Percentiles rank a stretch among this genome's conserved stretches.
Evolutionary conservation across 768 basidiomycete species (phyloP).

Genomic region (Hemileccinum impolitum): DNA sequence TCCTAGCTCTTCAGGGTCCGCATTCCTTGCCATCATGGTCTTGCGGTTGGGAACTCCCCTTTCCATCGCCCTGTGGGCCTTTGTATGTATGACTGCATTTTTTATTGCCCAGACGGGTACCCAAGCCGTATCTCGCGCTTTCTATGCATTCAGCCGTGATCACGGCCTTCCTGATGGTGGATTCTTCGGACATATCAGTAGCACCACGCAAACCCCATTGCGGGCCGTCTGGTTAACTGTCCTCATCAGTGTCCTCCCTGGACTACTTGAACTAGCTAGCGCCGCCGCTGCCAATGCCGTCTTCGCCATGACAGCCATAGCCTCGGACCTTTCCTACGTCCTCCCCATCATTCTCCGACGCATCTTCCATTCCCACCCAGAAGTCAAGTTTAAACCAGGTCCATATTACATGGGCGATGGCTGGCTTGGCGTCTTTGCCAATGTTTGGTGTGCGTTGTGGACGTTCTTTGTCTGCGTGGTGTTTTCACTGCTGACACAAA

Average conservation of each 20-base stretch:
- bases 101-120: slow-evolving; percentile 48
- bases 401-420: slow-evolving; percentile 61
- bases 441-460: slow-evolving; percentile 45
- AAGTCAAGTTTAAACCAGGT: slow-evolving; percentile 56
- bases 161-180: slow-evolving; percentile 55
- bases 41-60: slow-evolving; percentile 49
- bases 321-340: slow-evolving; percentile 51
- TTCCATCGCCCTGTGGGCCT: slow-evolving; percentile 53
- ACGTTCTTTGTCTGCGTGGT: slow-evolving; percentile 44
- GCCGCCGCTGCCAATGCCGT: slow-evolving; percentile 52
- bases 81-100: slow-evolving; percentile 62
- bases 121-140: slow-evolving; percentile 55
- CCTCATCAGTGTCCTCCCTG: slow-evolving; percentile 40
- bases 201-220: slow-evolving; percentile 50
- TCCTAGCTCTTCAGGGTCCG: slow-evolving; percentile 50
- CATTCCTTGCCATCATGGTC: slow-evolving; percentile 57
- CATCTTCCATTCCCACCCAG: slow-evolving; percentile 50
- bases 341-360: slow-evolving; percentile 55
- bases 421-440: slow-evolving; percentile 41
- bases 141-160: slow-evolving; percentile 60
- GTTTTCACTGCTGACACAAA: slow-evolving; percentile 47
- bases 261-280: slow-evolving; percentile 49
- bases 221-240: slow-evolving; percentile 54
- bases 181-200: slow-evolving; percentile 48
- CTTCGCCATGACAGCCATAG: slow-evolving; percentile 55